Evolutionary conservation across 306 rosid genomes (phyloP), one percentile per base, ranked within the genome.

Genomic region (Cucurbita ficifolia): DNA sequence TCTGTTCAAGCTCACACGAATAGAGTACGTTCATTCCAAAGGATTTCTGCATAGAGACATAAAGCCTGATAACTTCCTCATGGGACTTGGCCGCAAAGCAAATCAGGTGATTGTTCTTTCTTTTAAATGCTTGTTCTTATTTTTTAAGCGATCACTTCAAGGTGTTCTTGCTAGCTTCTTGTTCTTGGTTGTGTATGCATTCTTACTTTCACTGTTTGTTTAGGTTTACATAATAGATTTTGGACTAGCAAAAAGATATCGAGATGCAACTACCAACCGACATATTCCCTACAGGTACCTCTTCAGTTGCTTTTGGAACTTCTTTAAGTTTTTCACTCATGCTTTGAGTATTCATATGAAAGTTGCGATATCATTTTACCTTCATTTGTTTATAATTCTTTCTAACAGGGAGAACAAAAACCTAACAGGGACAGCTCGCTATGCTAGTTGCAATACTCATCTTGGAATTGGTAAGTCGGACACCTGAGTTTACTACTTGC

Each of bases 81-180:
- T 94, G 98, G 97, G 98, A 55, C 96, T 94, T 80, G 97, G 97
- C 75, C 95, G 98, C 63, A 94, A 94, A 82, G 98, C 98, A 70
- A 94, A 90, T 82, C 98, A 89, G 96, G 98, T 94, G 72, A 74
- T 29, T 43, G 39, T 49, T 75, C n/a, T 12, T 19, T 8, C 29
- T n/a, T 8, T 8, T 8, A 10, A 19, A 48, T 38, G 14, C 7
- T 1, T 48, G 55, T 19, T 33, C 11, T 29, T 57, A 11, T 29
- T 40, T 29, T 5, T 56, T 0, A 18, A 22, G 0, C 22, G 3
- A 39, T 55, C 4, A 56, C 39, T n/a, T 56, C 60, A 14, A 50
- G 14, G n/a, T 18, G 7, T 67, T 61, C 67, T 64, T 74, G 42
- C 22, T 45, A 42, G n/a, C 46, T 49, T 52, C 74, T 16, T 7